Evolutionary conservation across 2,329 filamentous ascomycete species (phyloP).

Genomic region (Cladosporium sp.): DNA sequence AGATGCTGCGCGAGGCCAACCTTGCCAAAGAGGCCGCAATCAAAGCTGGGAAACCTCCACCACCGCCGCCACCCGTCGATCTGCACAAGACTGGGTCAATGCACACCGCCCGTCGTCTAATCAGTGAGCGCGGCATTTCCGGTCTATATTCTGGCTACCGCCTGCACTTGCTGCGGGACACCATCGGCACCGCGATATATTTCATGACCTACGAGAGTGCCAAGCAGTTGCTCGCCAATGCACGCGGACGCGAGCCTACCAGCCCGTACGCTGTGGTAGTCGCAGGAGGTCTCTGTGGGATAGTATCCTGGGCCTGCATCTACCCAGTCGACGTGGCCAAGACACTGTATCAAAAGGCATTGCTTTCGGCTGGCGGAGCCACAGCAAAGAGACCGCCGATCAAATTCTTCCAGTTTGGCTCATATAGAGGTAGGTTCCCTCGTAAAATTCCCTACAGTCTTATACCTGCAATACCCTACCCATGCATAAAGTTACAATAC

Average conservation of each 20-base stretch:
- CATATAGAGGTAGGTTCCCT: conserved; percentile 63
- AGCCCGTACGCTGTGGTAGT: conserved; percentile 73
- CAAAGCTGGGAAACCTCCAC: conserved; percentile 2
- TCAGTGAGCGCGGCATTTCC: conserved; percentile 65
- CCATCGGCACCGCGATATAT: conserved; percentile 76
- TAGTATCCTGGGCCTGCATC: conserved; percentile 75
- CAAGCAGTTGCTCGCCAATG: conserved; percentile 74
- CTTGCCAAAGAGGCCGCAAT: conserved; percentile 2
- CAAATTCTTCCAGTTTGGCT: conserved; percentile 68
- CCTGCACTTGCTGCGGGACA: conserved; percentile 80
- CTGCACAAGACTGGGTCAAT: conserved; percentile 25
- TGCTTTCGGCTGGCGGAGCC: conserved; percentile 63
- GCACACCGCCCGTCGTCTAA: conserved; percentile 67
- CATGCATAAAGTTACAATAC: neutral
- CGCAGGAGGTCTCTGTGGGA: conserved; percentile 74
- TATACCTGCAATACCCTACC: neutral
- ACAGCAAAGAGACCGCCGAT: conserved; percentile 57
- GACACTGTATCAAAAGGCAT: conserved; percentile 78
- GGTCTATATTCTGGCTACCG: conserved; percentile 78
- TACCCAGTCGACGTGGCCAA: conserved; percentile 73
- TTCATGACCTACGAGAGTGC: conserved; percentile 86
- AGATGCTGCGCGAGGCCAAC: conserved; percentile 52
- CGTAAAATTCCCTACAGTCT: too few relatives aligned
- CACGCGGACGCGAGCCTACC: conserved; percentile 67
- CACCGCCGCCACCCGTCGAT: conserved; percentile 9